Conservation (phyloP, 345 rosid species). For the Pistacia vera region DNA sequence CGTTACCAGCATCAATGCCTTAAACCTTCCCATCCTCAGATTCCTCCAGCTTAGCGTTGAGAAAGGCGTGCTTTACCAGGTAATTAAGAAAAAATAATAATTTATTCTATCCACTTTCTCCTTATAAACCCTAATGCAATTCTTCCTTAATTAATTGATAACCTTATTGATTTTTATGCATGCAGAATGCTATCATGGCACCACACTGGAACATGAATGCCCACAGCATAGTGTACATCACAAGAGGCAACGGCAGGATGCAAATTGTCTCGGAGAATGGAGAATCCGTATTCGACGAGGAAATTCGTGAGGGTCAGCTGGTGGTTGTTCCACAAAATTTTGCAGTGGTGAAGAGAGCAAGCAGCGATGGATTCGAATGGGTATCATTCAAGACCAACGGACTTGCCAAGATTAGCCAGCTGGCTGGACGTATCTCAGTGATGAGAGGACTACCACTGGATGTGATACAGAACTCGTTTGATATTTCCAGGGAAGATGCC, state of each 20-base stretch:
- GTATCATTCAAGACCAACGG: constrained; percentile 42
- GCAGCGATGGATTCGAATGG: constrained; percentile 36
- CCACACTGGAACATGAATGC: constrained; percentile 47
- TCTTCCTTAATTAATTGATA: too few relatives aligned
- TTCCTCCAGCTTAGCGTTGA: constrained; percentile 53
- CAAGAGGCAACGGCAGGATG: constrained; percentile 32
- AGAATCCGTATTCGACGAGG: constrained; percentile 24
- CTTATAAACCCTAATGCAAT: too few relatives aligned
- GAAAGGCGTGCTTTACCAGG: constrained; percentile 47
- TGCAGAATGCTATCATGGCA: constrained; percentile 41
- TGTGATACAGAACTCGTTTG: constrained; percentile 36
- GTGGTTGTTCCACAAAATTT: constrained; percentile 39
- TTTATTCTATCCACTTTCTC: too few relatives aligned
- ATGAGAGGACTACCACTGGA: constrained; percentile 34
- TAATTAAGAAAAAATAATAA: neutral
- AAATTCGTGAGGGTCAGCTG: constrained; percentile 38
- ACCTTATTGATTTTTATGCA: neutral
- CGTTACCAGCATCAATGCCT: constrained; percentile 53
- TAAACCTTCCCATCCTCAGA: constrained; percentile 55
- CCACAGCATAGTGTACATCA: constrained; percentile 38
- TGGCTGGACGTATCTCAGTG: constrained; percentile 34
- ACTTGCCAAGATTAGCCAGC: constrained; percentile 23
- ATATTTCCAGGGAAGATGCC: constrained; percentile 36
- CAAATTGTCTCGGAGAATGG: constrained; percentile 40
- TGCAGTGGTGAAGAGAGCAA: constrained; percentile 35